Percentiles rank a stretch among this genome's conserved stretches.
Conservation (phyloP, 1,284 basidiomycete species). For the Cryptococcus jaspeensis region DNA sequence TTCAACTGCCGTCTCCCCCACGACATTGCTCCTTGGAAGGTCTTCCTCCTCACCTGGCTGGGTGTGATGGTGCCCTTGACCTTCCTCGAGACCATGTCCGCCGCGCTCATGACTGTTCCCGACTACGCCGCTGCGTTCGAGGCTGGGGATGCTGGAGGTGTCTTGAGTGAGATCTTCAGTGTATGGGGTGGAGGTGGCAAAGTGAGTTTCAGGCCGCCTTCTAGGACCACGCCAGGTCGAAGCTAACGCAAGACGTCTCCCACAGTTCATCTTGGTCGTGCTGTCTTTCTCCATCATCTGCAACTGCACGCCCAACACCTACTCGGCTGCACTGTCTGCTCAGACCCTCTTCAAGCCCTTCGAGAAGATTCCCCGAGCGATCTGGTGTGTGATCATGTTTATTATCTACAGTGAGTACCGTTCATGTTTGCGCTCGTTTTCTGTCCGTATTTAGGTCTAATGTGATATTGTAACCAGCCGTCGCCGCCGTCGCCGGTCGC, state of each 20-base stretch:
- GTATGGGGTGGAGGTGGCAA: conserved; percentile 44
- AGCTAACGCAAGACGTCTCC: background rate
- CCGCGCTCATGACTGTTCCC: conserved; percentile 60
- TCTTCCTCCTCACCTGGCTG: conserved; percentile 61
- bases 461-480: conserved; percentile 34
- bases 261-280: conserved; percentile 59
- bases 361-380: conserved; percentile 60
- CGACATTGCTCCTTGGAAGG: conserved; percentile 53
- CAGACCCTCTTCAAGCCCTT: conserved; percentile 61
- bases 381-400: conserved; percentile 61
- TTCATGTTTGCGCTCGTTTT: background rate
- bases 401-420: conserved; percentile 53
- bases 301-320: conserved; percentile 63
- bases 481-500: conserved; percentile 63
- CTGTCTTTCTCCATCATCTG: conserved; percentile 61
- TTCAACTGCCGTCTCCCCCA: conserved; percentile 60
- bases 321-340: conserved; percentile 59
- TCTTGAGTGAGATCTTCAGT: conserved; percentile 31
- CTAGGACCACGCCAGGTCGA: too few species aligned
- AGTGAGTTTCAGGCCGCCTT: conserved; percentile 14
- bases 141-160: conserved; percentile 56
- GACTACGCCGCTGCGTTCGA: conserved; percentile 57
- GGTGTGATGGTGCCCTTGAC: conserved; percentile 59
- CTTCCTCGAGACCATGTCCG: conserved; percentile 59
- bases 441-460: background rate